Evolutionary conservation across 305 asterid genomes (phyloP).

Genomic region (Plantago rigida): DNA sequence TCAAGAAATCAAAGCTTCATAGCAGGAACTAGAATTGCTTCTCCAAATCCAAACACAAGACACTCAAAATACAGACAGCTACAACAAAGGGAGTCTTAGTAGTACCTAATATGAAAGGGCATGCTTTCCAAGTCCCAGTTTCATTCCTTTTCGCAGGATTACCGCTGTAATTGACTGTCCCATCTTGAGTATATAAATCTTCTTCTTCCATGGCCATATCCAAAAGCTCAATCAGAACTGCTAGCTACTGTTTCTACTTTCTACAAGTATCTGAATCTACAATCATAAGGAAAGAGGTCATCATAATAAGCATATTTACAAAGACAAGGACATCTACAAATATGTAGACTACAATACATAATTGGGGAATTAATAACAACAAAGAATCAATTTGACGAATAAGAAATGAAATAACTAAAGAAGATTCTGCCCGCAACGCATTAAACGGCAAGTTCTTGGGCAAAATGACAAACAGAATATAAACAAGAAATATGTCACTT

Average conservation of each 20-base stretch:
- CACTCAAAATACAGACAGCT: not conserved
- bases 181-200: slow-evolving; percentile 31
- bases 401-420: slow-evolving; percentile 17
- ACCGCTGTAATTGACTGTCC: slow-evolving; percentile 32
- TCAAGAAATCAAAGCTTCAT: no score
- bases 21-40: not conserved
- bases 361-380: not conserved
- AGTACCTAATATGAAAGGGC: slow-evolving; percentile 39
- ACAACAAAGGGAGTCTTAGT: not conserved
- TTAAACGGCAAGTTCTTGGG: slow-evolving; percentile 1
- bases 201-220: slow-evolving; percentile 26
- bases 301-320: slow-evolving; percentile 1
- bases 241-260: not conserved
- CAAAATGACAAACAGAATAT: slow-evolving; percentile 11
- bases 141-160: slow-evolving; percentile 35
- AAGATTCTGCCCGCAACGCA: slow-evolving; percentile 6
- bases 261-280: not conserved
- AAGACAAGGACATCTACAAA: not conserved
- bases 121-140: slow-evolving; percentile 44
- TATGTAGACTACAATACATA: no score
- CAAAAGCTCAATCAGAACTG: not conserved
- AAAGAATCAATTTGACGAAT: slow-evolving; percentile 18
- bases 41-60: no score
- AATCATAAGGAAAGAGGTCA: not conserved
- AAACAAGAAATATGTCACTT: not conserved